Base-by-base conservation (phyloP, 73 alveolate species). In the Tetrahymena elliotti region DNA sequence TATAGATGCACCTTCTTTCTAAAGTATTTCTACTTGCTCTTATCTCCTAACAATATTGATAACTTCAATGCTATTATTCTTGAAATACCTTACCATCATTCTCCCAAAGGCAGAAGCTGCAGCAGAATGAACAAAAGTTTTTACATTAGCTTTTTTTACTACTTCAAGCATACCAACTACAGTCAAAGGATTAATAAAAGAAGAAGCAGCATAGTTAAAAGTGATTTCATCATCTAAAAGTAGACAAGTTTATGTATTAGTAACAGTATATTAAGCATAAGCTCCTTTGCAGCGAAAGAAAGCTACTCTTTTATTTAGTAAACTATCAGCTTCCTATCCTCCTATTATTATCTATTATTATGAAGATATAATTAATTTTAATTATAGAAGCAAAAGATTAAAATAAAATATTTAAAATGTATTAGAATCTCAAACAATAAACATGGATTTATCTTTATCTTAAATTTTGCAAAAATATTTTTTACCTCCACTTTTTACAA, bases 101-200 rank as follows among this genome's bases (percentile, higher is more conserved):
- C 98, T 84, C 34, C 99, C 99, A 18, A 98, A 94, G 52, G 96
- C 84, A 35, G 98, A 95, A 27, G 96, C 94, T 5, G 98, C 98
- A 11, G 98, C 99, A 84, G 97, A 96, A 84, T 93, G 83, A 33
- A 97, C 95, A 3, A 98, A 96, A 33, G 98, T 96, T 31, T 93
- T 82, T n/a, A 96, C 97, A 38, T 97, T 94, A 15, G 68, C 40
- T 27, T 92, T 53, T 38, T 83, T 93, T 16, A 82, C 83, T 27
- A n/a, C 94, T 22, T 98, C 98, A 10, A 96, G 92, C 52, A 98
- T 84, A 12, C 97, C 98, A 39, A 97, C 96, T 0, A 98, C 99
- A 2, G 99, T 97, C 35, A 98, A 41, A 35, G 99, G 99, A 53
- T 98, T 98, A 24, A 97, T 97, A 93, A 95, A 93, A 53, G 96